Base-by-base conservation (phyloP, 2,329 filamentous ascomycete species). In the Epichloe gansuensis region DNA sequence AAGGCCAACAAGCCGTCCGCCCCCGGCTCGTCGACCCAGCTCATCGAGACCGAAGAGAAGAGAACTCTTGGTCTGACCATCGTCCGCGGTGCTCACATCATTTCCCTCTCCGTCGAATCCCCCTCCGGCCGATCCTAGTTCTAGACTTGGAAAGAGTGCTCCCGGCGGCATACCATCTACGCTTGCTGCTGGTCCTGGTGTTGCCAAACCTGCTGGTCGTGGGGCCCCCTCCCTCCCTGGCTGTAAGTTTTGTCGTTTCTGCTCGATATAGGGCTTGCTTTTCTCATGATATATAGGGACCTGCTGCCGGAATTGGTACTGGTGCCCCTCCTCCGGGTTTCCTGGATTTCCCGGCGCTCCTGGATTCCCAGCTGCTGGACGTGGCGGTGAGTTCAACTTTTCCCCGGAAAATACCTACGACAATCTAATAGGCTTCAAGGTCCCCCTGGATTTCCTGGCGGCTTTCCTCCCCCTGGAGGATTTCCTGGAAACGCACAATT, bases 91-190 rank as follows among this genome's bases (percentile, higher is more conserved):
- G 89, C 91, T 53, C 87, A 95, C 61, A 93, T 98, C 57, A 88
- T 98, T 57, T 95, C 91, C 23, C 81, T 95, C 56, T 95, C 91
- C 8, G 91, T 96, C 58, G 94, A 98, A 66, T 94, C 91, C 91
- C 93, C 93, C 93, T 46, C 91, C 94, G 9, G 88, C 91, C 63
- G 93, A 98, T 64, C 91, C 93, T 52, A 88, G 90, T 61, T 83
- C 91, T 48, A 82, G 93, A 70, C 80, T 98, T 57, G 93, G 91
- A 65, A 85, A 86, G 69, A 81, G 79, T 59, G 82, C 82, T 34
- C 77, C 85, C 35, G 81, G 83, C 55, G 85, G 84, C 54, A 76
- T 80, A 38, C 74, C 86, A 43, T 81, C 86, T 51, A 82, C 86
- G 39, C 76, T 96, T 60, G 78, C 85, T 56, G 81, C 89, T 60